Evolutionary conservation across 2,329 filamentous ascomycete species (phyloP).

Genomic region (Pseudocercospora eumusae): DNA sequence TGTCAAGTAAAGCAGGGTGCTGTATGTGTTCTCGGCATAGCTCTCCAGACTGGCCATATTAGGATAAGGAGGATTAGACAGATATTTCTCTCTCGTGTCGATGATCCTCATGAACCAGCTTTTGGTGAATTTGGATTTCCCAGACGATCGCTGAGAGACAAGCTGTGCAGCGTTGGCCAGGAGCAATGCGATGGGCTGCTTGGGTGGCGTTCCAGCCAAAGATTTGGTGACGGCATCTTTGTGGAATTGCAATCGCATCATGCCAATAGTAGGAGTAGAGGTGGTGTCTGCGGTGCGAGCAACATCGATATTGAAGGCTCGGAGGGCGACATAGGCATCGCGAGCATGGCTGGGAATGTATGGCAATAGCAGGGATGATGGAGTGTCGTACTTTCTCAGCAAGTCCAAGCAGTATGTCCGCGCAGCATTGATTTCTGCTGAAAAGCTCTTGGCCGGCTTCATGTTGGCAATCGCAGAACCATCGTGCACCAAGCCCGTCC

Average conservation of each 20-base stretch:
- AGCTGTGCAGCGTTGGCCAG: conserved; percentile 71
- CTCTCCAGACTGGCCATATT: conserved; percentile 73
- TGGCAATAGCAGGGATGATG: conserved; percentile 80
- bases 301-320: conserved; percentile 89
- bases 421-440: conserved; percentile 55
- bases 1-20: conserved; percentile 85
- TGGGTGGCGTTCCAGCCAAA: conserved; percentile 75
- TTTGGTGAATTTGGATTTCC: conserved; percentile 55
- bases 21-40: conserved; percentile 94
- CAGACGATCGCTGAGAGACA: conserved; percentile 50
- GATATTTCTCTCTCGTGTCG: conserved; percentile 75
- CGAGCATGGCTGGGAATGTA: conserved; percentile 75
- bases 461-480: background rate
- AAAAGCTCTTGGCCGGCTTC: conserved; percentile 16
- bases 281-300: conserved; percentile 87
- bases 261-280: conserved; percentile 80
- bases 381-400: conserved; percentile 77
- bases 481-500: background rate
- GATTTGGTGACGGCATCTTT: conserved; percentile 78
- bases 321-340: conserved; percentile 85
- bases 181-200: conserved; percentile 86
- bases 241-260: conserved; percentile 94
- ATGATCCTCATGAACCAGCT: conserved; percentile 68
- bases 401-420: conserved; percentile 61
- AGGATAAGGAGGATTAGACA: conserved; percentile 80